These are phyloP conservation scores for Ogataea trehalophila DNA, from an alignment of 805 yeast genomes.

Conservation along the genomic window DNA sequence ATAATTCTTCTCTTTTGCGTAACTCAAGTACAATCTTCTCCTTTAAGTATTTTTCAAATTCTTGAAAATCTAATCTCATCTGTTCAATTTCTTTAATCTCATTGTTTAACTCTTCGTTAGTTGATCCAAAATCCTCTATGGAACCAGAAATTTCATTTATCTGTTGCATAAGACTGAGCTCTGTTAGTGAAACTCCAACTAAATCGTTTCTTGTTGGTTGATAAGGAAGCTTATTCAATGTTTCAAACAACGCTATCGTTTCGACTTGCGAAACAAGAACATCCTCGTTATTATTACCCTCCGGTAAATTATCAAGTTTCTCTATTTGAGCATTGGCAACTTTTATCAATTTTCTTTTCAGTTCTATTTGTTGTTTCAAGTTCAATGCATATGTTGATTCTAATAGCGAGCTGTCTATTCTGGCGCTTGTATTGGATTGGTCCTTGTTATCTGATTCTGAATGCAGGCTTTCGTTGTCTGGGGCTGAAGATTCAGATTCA, in stretches of 20 bases:
- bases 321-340: slow-evolving; percentile 18
- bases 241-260: slow-evolving; percentile 21
- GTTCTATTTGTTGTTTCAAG: slow-evolving; percentile 19
- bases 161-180: slow-evolving; percentile 11
- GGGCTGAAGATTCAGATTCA: slow-evolving; percentile 14
- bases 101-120: not conserved
- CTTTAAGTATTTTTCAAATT: slow-evolving; percentile 5
- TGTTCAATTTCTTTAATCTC: slow-evolving; percentile 4
- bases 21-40: slow-evolving; percentile 6
- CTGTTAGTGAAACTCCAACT: slow-evolving; percentile 24
- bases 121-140: not conserved
- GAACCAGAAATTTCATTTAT: slow-evolving; percentile 5
- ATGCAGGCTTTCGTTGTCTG: not conserved
- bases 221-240: slow-evolving; percentile 23
- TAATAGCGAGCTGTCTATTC: not conserved
- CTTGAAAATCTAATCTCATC: slow-evolving; percentile 2
- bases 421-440: not conserved
- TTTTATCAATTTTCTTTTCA: slow-evolving; percentile 15
- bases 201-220: slow-evolving; percentile 27
- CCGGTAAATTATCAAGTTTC: slow-evolving; percentile 1
- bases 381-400: slow-evolving; percentile 16
- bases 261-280: slow-evolving; percentile 2
- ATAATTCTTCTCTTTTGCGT: slow-evolving; percentile 4
- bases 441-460: too few species aligned
- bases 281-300: not conserved